Base-by-base conservation (phyloP, 176 grass and related monocot species). In the Dactylis glomerata region DNA sequence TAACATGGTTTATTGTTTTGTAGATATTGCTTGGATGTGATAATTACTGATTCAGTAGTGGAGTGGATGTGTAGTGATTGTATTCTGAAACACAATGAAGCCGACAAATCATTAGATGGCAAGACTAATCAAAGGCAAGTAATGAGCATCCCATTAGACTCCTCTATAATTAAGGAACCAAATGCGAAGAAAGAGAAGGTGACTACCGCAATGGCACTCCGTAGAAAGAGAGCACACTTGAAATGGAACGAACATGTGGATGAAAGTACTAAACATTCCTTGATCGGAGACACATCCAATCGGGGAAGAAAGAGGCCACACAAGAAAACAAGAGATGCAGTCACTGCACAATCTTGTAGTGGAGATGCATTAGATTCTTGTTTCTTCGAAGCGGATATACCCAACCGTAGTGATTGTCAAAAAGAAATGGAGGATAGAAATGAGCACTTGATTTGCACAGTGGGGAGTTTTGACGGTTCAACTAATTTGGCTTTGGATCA, bases 1-100 rank as follows among this genome's bases (percentile, higher is more conserved):
- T 68, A 68, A 68, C 10, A 20, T 76, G 27, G 28, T 77, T 57
- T 67, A 4, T 66, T 45, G 32, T 87, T 87, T 87, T 77, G 73
- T 83, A 87, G 86, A 83, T 87, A 83, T 70, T 87, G 86, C 68
- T 22, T 62, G 38, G 51, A 87, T 70, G n/a, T 2, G 0, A 15
- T 83, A 50, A 28, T 77, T 57, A 83, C 37, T 3, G 62, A 47
- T 82, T 54, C 28, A 34, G 24, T 16, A 58, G 23, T 70, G 14
- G 30, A 87, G 32, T 83, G 79, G 73, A 62, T 49, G 2, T 88
- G 80, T 17, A 16, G 58, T 17, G 73, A 83, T 70, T 88, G 86
- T 74, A 32, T 46, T 9, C 63, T 73, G 23, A 78, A 62, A 50
- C 49, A 59, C 1, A 50, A 23, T 14, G 50, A 69, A 61, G 24